Conservation (phyloP, 1,284 basidiomycete species). For the Cutaneotrichosporon cyanovorans region DNA sequence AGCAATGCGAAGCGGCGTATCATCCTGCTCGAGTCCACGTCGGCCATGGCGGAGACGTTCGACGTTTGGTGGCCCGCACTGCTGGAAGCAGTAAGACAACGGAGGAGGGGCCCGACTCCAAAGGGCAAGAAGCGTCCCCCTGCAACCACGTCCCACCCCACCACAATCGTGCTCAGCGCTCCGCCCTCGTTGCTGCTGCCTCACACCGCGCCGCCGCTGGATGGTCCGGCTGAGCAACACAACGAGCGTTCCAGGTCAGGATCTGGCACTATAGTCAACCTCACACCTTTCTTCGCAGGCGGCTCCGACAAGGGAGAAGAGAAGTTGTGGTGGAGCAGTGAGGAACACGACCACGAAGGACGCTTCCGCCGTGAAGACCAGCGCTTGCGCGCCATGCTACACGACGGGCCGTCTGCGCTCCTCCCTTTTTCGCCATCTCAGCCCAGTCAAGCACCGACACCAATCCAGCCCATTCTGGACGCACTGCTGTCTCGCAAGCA, state of each 20-base stretch:
- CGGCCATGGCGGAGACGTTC: slow-evolving; percentile 63
- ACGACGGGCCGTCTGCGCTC: slow-evolving; percentile 10
- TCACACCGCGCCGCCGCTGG: slow-evolving; percentile 24
- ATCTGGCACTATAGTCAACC: too few species aligned
- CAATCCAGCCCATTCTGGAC: slow-evolving; percentile 12
- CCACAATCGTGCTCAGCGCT: slow-evolving; percentile 72
- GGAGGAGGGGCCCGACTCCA: slow-evolving; percentile 46
- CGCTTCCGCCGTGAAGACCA: slow-evolving; percentile 23
- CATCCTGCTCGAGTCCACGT: slow-evolving; percentile 72
- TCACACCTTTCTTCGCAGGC: slow-evolving; percentile 17
- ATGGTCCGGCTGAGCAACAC: slow-evolving; percentile 32
- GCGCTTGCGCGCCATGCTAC: slow-evolving; percentile 22
- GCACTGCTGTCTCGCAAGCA: slow-evolving; percentile 8
- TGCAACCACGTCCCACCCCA: slow-evolving; percentile 47
- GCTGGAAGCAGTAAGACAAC: slow-evolving; percentile 62
- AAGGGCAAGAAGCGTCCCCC: slow-evolving; percentile 7
- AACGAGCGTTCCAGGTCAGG: slow-evolving; percentile 20
- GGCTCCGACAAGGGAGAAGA: slow-evolving; percentile 15
- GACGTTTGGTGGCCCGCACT: slow-evolving; percentile 71
- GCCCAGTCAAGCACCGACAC: background rate
- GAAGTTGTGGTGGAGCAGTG: slow-evolving; percentile 34
- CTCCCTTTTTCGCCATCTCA: slow-evolving; percentile 9
- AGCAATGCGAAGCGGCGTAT: slow-evolving; percentile 49
- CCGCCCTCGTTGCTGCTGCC: slow-evolving; percentile 61
- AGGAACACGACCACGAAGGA: slow-evolving; percentile 29